These are phyloP conservation scores for Blastobotrys raffinosifermentans DNA, from an alignment of 1,139 yeast species.

Conservation along the genomic window DNA sequence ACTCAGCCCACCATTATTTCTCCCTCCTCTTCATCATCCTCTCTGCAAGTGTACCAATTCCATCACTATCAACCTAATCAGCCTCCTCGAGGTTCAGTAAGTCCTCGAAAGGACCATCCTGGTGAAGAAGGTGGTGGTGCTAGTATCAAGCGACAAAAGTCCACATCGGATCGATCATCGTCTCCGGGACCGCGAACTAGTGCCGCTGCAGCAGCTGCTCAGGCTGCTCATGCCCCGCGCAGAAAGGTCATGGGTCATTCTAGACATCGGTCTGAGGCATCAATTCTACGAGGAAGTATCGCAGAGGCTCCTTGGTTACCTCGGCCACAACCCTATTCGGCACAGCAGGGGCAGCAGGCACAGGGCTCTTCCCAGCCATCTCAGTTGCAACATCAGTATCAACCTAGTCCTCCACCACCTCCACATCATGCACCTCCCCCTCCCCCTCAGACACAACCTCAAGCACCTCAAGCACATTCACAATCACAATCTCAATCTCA, in stretches of 20 bases:
- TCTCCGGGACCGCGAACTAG: slow-evolving; percentile 13
- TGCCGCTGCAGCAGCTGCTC: slow-evolving; percentile 16
- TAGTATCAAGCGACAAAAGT: slow-evolving; percentile 15
- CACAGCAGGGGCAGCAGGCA: not conserved
- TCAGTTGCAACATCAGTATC: too few species aligned
- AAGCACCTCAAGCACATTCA: not conserved
- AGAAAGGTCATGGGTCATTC: slow-evolving; percentile 27
- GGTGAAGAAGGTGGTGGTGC: slow-evolving; percentile 11
- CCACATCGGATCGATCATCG: slow-evolving; percentile 16
- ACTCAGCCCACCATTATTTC: slow-evolving; percentile 19
- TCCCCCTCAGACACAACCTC: too few species aligned
- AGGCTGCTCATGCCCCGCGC: slow-evolving; percentile 19
- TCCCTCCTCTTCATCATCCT: slow-evolving; percentile 17
- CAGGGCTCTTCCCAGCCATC: too few species aligned
- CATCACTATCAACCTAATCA: slow-evolving; percentile 28
- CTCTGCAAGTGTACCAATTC: slow-evolving; percentile 22
- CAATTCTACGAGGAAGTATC: slow-evolving; percentile 16
- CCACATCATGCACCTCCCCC: too few species aligned
- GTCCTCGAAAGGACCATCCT: slow-evolving; percentile 13
- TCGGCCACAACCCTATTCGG: too few species aligned
- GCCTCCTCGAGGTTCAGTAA: slow-evolving; percentile 4
- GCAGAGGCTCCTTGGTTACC: slow-evolving; percentile 5
- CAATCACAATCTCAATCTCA: slow-evolving; percentile 5
- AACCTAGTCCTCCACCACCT: too few species aligned
- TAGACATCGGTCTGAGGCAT: slow-evolving; percentile 30